Evolutionary conservation across 257 asterid species (phyloP).

Genomic region (Penstemon eatonii): DNA sequence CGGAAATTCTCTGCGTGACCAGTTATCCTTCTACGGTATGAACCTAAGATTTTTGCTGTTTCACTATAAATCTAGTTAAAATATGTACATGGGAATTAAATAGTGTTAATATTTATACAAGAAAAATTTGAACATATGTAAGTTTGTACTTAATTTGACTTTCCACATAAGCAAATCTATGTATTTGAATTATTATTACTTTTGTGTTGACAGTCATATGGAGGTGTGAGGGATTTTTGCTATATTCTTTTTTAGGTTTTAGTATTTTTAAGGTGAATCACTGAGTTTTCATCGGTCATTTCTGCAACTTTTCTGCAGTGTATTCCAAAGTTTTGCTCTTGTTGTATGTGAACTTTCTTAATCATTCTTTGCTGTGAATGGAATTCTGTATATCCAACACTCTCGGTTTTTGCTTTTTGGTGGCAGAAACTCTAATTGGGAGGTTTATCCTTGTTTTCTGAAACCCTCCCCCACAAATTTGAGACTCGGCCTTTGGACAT

Average conservation of each 20-base stretch:
- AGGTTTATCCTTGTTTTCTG: neutral
- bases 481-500: neutral
- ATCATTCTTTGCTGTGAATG: neutral
- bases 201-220: neutral
- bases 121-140: neutral
- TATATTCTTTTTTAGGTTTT: neutral
- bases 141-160: neutral
- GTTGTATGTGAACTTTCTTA: neutral
- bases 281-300: neutral
- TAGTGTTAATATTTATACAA: neutral
- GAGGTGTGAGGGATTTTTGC: neutral
- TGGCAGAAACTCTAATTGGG: neutral
- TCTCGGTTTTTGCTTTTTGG: neutral
- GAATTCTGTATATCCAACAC: neutral
- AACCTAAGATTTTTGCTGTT: constrained; percentile 10
- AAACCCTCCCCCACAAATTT: neutral
- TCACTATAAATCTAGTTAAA: constrained; percentile 8
- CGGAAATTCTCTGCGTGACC: constrained; percentile 73
- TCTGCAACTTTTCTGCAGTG: neutral
- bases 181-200: neutral
- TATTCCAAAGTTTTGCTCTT: neutral
- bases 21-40: constrained; percentile 90
- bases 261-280: neutral
- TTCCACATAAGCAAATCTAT: too few species aligned
- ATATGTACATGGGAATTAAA: neutral